Base-by-base conservation (phyloP, 2,329 filamentous ascomycete species). In the Aspergillus cejpii region DNA sequence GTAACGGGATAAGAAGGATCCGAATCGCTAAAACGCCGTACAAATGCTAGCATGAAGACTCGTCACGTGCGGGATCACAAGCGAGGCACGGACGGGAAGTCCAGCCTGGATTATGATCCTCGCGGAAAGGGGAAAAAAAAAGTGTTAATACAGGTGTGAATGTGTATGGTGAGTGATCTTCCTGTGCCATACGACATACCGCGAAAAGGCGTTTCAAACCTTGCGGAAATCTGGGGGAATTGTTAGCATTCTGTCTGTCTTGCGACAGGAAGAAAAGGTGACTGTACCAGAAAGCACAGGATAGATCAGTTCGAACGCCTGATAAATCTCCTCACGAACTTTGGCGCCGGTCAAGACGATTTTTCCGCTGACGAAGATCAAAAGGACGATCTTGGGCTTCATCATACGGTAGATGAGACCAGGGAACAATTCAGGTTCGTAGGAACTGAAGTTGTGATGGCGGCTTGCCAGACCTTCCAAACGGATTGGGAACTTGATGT, bases 381-480 rank as follows among this genome's bases (percentile, higher is more conserved):
- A 76, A 20, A 97, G 82, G 43, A 97, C 91, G 57, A 97, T 95
- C 82, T 97, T 97, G 15, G 92, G 92, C 78, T 97, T 97, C 78
- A 97, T 96, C 92, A 98, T 98, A 68, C 92, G 89, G 74, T 98
- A 98, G 73, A 98, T 98, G 41, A 98, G 83, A 81, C 92, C 92
- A 63, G 92, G 92, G 80, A 97, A 98, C 68, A 98, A 71, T 67
- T 98, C 92, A 56, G 92, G 92, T 71, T 98, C 92, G 71, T 98
- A 98, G 46, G 90, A 96, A 72, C 87, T 94, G 81, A 97, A 98
- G 74, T 95, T 95, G 78, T 97, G 91, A 79, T 98, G 92, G 72
- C 90, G 88, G 57, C 85, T 92, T 12, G 92, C 92, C 66, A 98
- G 76, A 72, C 92, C 92, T 69, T 97, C 92, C 47, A 98, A 78